Percentiles rank a stretch among this genome's conserved stretches.
Evolutionary conservation across 768 basidiomycete genomes (phyloP).

Genomic region (Kwoniella europaea): DNA sequence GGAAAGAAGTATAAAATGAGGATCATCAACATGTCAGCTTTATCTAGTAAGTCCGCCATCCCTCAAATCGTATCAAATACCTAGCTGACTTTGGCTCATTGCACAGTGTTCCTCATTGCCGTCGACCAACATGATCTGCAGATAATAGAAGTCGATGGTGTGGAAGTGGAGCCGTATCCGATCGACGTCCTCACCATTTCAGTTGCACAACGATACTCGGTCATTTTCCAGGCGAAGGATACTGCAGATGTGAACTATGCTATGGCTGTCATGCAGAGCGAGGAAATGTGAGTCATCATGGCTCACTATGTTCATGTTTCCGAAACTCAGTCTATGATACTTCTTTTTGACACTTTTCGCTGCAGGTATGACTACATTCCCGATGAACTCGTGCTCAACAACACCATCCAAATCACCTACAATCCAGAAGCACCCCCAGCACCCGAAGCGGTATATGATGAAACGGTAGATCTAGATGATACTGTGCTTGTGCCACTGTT

Average conservation of each 20-base stretch:
- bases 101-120: constrained; percentile 56
- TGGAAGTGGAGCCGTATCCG: constrained; percentile 73
- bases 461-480: constrained; percentile 26
- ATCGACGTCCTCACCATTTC: constrained; percentile 75
- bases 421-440: constrained; percentile 63
- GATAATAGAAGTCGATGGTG: constrained; percentile 60
- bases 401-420: constrained; percentile 86
- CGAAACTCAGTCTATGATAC: not conserved
- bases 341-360: not conserved
- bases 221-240: constrained; percentile 88
- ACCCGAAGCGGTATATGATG: constrained; percentile 62
- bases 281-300: constrained; percentile 67
- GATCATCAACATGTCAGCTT: constrained; percentile 75
- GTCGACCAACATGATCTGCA: constrained; percentile 60
- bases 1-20: constrained; percentile 92
- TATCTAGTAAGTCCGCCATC: constrained; percentile 47
- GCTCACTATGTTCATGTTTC: too few species aligned
- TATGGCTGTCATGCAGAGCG: constrained; percentile 66
- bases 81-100: not conserved
- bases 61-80: not conserved
- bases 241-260: constrained; percentile 83
- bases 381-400: constrained; percentile 72
- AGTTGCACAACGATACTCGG: constrained; percentile 90
- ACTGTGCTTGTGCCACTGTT: constrained; percentile 64
- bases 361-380: constrained; percentile 91